phyloP scores from a whole-genome alignment of 345 rosid species.

The Gossypium thurberi region DNA sequence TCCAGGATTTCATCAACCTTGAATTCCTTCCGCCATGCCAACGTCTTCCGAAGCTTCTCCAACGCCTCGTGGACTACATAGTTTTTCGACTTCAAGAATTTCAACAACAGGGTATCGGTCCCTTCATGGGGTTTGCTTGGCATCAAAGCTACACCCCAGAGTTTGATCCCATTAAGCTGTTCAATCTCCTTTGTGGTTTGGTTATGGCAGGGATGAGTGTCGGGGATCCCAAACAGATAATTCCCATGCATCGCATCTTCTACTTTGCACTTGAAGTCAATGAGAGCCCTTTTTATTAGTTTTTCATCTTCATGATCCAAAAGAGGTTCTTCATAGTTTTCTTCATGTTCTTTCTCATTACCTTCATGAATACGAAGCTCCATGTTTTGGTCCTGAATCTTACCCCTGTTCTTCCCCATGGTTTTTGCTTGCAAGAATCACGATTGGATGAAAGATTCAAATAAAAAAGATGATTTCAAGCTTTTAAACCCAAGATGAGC shows the following conservation, averaged over 20 bases:
- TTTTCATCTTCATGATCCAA: slow-evolving; percentile 7
- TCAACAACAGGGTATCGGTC: slow-evolving; percentile 37
- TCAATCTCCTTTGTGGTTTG: slow-evolving; percentile 4
- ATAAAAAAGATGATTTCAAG: not conserved
- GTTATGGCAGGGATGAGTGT: not conserved
- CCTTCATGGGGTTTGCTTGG: slow-evolving; percentile 50
- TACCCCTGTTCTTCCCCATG: not conserved
- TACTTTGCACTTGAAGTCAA: slow-evolving; percentile 33
- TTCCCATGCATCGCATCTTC: slow-evolving; percentile 45
- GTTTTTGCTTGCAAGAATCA: not conserved
- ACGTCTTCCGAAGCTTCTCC: slow-evolving; percentile 39
- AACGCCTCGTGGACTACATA: slow-evolving; percentile 44
- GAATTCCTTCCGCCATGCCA: slow-evolving; percentile 41
- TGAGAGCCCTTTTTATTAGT: slow-evolving; percentile 29
- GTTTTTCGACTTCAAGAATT: slow-evolving; percentile 41
- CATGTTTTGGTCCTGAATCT: not conserved
- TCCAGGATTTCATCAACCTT: slow-evolving; percentile 25
- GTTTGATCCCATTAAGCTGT: slow-evolving; percentile 22
- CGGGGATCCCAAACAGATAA: slow-evolving; percentile 26
- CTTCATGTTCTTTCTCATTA: not conserved
- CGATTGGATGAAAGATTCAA: not conserved
- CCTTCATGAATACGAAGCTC: not conserved
- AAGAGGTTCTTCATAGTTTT: not conserved
- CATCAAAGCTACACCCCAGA: slow-evolving; percentile 57
- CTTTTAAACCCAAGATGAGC: not conserved